Percentiles rank a stretch among this genome's conserved stretches.
Evolutionary conservation across 2,329 filamentous ascomycete genomes (phyloP).

Genomic region (Pyrenochaeta sp.): DNA sequence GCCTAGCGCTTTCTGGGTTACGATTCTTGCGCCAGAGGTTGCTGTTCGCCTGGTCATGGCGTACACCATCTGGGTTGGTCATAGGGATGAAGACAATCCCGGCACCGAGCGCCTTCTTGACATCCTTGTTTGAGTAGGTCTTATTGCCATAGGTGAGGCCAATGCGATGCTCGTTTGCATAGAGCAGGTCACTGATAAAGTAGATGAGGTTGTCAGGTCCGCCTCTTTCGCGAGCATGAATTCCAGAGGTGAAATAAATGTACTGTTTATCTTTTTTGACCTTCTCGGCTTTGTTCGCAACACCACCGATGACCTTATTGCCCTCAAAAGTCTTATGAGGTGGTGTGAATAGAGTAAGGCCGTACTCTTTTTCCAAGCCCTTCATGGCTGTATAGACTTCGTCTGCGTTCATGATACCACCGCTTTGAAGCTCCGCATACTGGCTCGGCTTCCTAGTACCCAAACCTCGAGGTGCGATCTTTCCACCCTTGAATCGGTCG

Average conservation of each 20-base stretch:
- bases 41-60: slow-evolving; percentile 40
- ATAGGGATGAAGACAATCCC: slow-evolving; percentile 62
- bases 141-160: slow-evolving; percentile 63
- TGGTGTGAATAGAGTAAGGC: slow-evolving; percentile 53
- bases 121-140: slow-evolving; percentile 61
- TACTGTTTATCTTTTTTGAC: slow-evolving; percentile 54
- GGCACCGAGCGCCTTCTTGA: slow-evolving; percentile 59
- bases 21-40: slow-evolving; percentile 48
- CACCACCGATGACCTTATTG: slow-evolving; percentile 47
- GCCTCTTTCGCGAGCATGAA: slow-evolving; percentile 68
- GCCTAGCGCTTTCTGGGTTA: slow-evolving; percentile 48
- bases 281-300: slow-evolving; percentile 56
- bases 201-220: slow-evolving; percentile 65
- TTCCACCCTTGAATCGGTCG: slow-evolving; percentile 54
- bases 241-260: slow-evolving; percentile 62
- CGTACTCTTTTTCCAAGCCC: slow-evolving; percentile 54
- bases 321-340: slow-evolving; percentile 57
- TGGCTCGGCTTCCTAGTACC: slow-evolving; percentile 49
- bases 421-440: slow-evolving; percentile 39
- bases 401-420: slow-evolving; percentile 55
- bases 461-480: slow-evolving; percentile 53
- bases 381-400: slow-evolving; percentile 58
- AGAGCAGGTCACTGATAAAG: slow-evolving; percentile 65
- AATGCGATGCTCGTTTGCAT: slow-evolving; percentile 59
- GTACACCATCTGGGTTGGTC: slow-evolving; percentile 43